Evolutionary conservation across 805 yeast genomes (phyloP), one percentile per base, ranked within the genome.

Genomic region (Metschnikowia arizonensis): DNA sequence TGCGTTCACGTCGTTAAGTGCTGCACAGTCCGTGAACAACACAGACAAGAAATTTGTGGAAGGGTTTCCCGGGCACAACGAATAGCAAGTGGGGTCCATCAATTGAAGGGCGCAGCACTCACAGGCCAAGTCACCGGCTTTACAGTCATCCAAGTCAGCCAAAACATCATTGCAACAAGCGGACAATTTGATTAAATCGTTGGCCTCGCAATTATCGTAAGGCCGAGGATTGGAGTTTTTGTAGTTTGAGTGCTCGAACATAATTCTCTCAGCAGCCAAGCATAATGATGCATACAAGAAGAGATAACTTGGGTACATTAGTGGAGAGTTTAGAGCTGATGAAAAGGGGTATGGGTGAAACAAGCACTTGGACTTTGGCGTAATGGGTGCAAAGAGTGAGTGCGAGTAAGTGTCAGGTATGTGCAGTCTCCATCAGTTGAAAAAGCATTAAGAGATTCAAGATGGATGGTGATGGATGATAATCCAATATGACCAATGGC

Each of bases 101-200:
- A 72, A 68, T 56, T 77, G 81, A 29, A 77, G 62, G 8, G 81
- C 80, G 58, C 81, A 76, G 50, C 82, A 77, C 50, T 76, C 80
- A 58, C 81, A 77, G 1, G 79, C 79, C 50, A 74, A 61, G 59
- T 77, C 81, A 53, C 73, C 74, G 4, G 79, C 72, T 50, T 74
- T 72, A 54, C 82, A 77, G 45, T 67, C 74, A 51, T 75, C 78
- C 48, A 77, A 62, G 49, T 63, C 72, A 25, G 63, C 53, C 33
- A 76, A 60, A 11, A 77, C 73, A 45, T 72, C 76, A 52, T 69
- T 72, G 28, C 78, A 74, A 56, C 81, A 77, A 15, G 52, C 49
- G 2, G 73, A 64, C 26, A 76, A 59, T 33, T 65, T 66, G 37
- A 68, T 64, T 30, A 73, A 55, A 48, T 76, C 79, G 39, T 69